Evolutionary conservation across 2,329 filamentous ascomycete species (phyloP), one percentile per base, ranked within the genome.

Genomic region (Penicillium fuscoglaucum): DNA sequence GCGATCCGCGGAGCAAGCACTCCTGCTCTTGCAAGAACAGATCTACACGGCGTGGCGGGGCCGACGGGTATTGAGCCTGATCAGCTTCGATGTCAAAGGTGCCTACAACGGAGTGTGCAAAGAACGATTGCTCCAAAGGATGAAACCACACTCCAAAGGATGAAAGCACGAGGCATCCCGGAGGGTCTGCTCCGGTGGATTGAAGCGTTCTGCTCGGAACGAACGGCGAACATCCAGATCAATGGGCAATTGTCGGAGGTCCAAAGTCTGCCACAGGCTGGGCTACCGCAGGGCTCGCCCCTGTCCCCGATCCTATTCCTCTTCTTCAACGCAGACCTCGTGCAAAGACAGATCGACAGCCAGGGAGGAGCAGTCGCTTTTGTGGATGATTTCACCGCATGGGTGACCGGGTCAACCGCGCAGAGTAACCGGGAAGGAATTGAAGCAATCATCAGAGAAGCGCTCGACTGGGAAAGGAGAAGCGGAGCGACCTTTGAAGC

Each of bases 1-100:
- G 58, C 65, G 69, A 41, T 74, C 71, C 33, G 66, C 67, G 29
- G 70, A 72, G 61, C 65, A 76, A 48, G 72, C 73, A 53, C 69
- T 78, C 4, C 8, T 70, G 2, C 58, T 73, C 39, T 43, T 76
- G 17, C 47, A 68, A 26, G 60, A 64, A 41, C 51, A 19, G 19
- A 19, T 19, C 19, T 19, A 19, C 19, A 19, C 19, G 19, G 19
- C 19, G 19, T 19, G 19, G 74, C 66, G 54, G 3, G 53, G 57
- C 29, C 48, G 43, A 33, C 41, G 37, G 6, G 52, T 59, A 1
- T 10, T 59, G 19, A 57, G 57, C n/a, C 9, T 59, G 40, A 57
- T 59, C 35, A 59, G 53, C 37, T 59, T 59, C 52, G 48, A 59
- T 49, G 28, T 56, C 15, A 59, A 59, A 40, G 57, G 52, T 0